These are phyloP conservation scores for Elsinoe fawcettii DNA, from an alignment of 2,329 filamentous ascomycete genomes.

Conservation along the genomic window DNA sequence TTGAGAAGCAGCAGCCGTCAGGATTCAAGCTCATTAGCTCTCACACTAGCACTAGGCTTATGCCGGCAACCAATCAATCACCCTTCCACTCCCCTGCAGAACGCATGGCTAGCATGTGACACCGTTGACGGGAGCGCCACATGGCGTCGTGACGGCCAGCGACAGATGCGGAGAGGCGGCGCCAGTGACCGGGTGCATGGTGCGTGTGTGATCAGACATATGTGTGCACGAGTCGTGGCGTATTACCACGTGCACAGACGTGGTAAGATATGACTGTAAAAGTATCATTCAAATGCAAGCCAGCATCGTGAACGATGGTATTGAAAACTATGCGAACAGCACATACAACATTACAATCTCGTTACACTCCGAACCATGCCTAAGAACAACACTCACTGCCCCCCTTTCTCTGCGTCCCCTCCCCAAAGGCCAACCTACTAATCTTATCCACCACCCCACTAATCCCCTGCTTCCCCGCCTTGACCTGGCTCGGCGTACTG, in stretches of 20 bases:
- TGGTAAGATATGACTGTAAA: too few relatives aligned
- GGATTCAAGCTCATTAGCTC: constrained; percentile 6
- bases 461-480: constrained; percentile 28
- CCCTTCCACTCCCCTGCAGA: background rate
- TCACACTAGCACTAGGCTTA: background rate
- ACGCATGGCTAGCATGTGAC: background rate
- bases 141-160: background rate
- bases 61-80: constrained; percentile 7
- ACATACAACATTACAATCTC: background rate
- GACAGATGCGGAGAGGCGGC: background rate
- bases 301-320: background rate
- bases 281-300: too few relatives aligned
- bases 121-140: background rate
- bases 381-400: constrained; percentile 20
- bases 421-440: constrained; percentile 42
- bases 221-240: background rate
- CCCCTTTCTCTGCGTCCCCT: constrained; percentile 30
- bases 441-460: constrained; percentile 44
- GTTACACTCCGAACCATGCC: background rate
- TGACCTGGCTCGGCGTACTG: constrained; percentile 62
- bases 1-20: background rate
- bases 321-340: background rate
- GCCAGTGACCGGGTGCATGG: background rate
- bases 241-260: background rate
- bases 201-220: background rate